A percentile compares a stretch with the other conserved stretches of the same genome.
phyloP scores from a whole-genome alignment of 2,329 filamentous ascomycete genomes.

The Colletotrichum sp. region DNA sequence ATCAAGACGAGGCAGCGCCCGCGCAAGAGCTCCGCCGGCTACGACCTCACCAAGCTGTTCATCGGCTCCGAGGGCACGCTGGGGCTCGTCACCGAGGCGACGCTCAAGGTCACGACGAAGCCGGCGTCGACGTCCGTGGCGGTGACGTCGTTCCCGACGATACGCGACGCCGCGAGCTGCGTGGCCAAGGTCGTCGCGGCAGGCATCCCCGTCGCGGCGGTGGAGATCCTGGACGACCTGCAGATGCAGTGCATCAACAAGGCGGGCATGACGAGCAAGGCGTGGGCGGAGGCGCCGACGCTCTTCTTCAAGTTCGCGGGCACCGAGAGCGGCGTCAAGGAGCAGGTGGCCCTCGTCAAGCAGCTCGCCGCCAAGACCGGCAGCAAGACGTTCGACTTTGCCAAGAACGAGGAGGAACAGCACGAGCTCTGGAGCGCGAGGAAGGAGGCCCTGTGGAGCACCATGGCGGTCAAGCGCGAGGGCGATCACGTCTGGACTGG shows the following conservation, averaged over 20 bases:
- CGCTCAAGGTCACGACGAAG: constrained; percentile 82
- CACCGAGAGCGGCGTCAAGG: constrained; percentile 73
- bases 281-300: constrained; percentile 76
- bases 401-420: constrained; percentile 71
- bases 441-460: constrained; percentile 85
- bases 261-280: constrained; percentile 67
- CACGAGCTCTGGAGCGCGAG: constrained; percentile 81
- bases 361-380: constrained; percentile 65
- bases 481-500: constrained; percentile 84
- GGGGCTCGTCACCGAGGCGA: constrained; percentile 89
- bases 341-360: constrained; percentile 75
- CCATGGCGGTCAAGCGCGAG: constrained; percentile 68
- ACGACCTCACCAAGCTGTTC: constrained; percentile 88
- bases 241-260: constrained; percentile 79
- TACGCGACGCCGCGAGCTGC: constrained; percentile 78
- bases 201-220: constrained; percentile 85
- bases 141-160: constrained; percentile 62
- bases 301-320: constrained; percentile 87
- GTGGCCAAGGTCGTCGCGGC: constrained; percentile 80
- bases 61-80: constrained; percentile 92
- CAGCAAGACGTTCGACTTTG: constrained; percentile 78
- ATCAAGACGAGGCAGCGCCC: constrained; percentile 89
- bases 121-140: constrained; percentile 83
- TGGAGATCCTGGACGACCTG: constrained; percentile 90
- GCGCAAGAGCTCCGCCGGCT: constrained; percentile 88